Conservation (phyloP, 169 alveolate genomes). For the Babesia ovata region DNA sequence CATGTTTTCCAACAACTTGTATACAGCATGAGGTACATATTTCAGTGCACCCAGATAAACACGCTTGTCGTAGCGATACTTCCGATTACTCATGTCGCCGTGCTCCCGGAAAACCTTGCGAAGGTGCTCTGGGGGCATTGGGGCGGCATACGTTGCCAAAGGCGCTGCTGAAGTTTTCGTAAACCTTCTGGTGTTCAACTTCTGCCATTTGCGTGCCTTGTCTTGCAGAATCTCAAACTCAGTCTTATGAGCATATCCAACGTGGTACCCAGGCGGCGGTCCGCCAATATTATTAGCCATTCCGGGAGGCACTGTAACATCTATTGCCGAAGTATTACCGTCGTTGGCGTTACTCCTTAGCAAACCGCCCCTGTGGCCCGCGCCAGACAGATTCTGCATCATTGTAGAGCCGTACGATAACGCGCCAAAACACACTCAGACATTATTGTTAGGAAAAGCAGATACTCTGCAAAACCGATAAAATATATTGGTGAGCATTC, state of each 20-base stretch:
- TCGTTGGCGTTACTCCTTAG: not conserved
- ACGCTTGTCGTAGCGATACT: conserved; percentile 97
- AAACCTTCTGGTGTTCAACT: conserved; percentile 64
- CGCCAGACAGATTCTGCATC: conserved; percentile 3
- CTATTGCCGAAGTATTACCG: not conserved
- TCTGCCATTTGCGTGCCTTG: conserved; percentile 72
- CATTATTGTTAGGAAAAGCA: not conserved
- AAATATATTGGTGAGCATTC: not conserved
- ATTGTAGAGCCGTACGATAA: conserved; percentile 12
- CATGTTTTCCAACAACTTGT: conserved; percentile 96
- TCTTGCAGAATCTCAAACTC: conserved; percentile 73
- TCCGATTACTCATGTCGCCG: conserved; percentile 96
- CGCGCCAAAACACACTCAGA: conserved; percentile 11
- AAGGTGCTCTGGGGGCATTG: conserved; percentile 98
- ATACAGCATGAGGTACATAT: conserved; percentile 99
- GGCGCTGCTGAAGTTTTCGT: conserved; percentile 21
- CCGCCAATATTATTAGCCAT: not conserved
- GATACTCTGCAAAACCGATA: not conserved
- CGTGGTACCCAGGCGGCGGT: conserved; percentile 38
- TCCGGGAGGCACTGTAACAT: not conserved
- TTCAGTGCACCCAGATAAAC: conserved; percentile 96
- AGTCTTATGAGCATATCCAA: conserved; percentile 15
- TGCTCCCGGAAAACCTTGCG: conserved; percentile 97
- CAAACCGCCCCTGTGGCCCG: not conserved
- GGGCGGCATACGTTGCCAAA: conserved; percentile 66